phyloP scores from a whole-genome alignment of 1,139 yeast species.

The Candida anutae region DNA sequence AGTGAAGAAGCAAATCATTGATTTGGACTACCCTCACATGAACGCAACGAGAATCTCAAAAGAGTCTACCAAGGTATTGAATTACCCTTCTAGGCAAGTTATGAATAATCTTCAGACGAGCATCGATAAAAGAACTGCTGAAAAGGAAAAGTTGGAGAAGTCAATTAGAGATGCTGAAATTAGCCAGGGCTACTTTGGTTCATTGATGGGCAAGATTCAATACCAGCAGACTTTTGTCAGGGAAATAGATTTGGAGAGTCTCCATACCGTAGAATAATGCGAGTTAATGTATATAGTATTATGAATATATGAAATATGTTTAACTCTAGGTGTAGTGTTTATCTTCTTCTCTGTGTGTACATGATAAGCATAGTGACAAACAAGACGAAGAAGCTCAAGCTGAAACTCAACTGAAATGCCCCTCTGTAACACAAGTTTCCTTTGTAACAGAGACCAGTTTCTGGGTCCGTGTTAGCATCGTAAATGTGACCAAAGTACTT shows the following conservation, averaged over 20 bases:
- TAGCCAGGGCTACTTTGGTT: slow-evolving; percentile 54
- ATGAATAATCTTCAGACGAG: slow-evolving; percentile 66
- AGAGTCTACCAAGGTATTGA: slow-evolving; percentile 77
- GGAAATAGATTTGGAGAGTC: slow-evolving; percentile 47
- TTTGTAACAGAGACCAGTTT: slow-evolving; percentile 24
- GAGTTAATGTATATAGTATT: too few relatives aligned
- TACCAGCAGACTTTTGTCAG: slow-evolving; percentile 41
- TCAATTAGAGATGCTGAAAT: slow-evolving; percentile 51
- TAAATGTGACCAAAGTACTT: slow-evolving; percentile 34
- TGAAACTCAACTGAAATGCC: slow-evolving; percentile 25
- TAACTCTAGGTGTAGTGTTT: too few relatives aligned
- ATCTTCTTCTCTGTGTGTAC: slow-evolving; percentile 20
- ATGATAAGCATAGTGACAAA: slow-evolving; percentile 16
- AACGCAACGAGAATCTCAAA: slow-evolving; percentile 74
- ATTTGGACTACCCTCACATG: slow-evolving; percentile 66
- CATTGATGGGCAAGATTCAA: slow-evolving; percentile 40
- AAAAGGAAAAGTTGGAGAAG: slow-evolving; percentile 49
- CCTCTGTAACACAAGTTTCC: slow-evolving; percentile 32
- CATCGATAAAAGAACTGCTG: slow-evolving; percentile 55
- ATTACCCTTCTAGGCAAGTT: slow-evolving; percentile 78
- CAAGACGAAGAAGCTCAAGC: slow-evolving; percentile 17
- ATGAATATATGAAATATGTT: too few relatives aligned
- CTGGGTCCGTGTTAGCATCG: slow-evolving; percentile 27
- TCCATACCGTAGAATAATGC: slow-evolving; percentile 35
- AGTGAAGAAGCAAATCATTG: slow-evolving; percentile 52